These are phyloP conservation scores for Sclerotinia nivalis DNA, from an alignment of 2,329 filamentous ascomycete genomes.

Conservation along the genomic window DNA sequence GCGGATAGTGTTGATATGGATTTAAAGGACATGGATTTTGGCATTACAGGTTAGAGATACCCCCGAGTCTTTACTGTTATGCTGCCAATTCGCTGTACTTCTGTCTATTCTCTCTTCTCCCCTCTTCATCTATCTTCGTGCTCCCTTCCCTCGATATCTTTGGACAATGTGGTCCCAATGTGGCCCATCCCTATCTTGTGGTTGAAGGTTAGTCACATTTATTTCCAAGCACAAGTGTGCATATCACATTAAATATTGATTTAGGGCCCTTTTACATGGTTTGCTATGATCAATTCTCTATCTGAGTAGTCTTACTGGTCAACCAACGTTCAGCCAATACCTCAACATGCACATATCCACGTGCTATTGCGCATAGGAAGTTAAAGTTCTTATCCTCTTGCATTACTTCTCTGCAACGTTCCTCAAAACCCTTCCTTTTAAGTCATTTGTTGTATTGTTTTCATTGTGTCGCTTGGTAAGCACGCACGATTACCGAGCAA, in stretches of 20 bases:
- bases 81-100: not conserved
- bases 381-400: conserved; percentile 17
- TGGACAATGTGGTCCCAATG: not conserved
- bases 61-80: conserved; percentile 6
- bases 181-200: not conserved
- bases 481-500: conserved; percentile 23
- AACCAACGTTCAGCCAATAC: conserved; percentile 1
- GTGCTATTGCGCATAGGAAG: conserved; percentile 12
- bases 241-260: conserved; percentile 4
- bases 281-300: conserved; percentile 6
- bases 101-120: not conserved
- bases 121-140: not conserved
- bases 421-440: not conserved
- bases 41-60: conserved; percentile 21
- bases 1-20: conserved; percentile 26
- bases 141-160: not conserved
- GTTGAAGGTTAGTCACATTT: not conserved
- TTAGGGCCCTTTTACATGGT: conserved; percentile 12
- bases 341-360: conserved; percentile 11
- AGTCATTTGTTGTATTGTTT: not conserved
- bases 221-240: conserved; percentile 14
- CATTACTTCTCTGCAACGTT: conserved; percentile 15
- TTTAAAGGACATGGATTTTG: conserved; percentile 30
- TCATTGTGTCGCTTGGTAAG: conserved; percentile 19
- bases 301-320: conserved; percentile 11